Evolutionary conservation across 164 flowering plant genomes (phyloP).

Genomic region (Magnolia officinalis): DNA sequence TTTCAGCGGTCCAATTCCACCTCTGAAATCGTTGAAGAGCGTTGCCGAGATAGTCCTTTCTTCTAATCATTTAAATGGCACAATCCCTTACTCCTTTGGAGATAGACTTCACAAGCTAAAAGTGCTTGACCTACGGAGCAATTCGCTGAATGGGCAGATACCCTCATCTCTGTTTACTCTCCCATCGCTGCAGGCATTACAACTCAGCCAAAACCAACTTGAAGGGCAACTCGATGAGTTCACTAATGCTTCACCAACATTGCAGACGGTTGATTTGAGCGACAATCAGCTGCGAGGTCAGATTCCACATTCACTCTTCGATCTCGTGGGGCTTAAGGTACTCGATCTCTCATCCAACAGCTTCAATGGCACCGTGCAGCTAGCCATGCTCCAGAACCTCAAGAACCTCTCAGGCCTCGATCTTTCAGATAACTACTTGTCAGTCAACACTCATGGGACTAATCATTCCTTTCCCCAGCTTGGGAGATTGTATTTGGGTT

Average conservation of each 20-base stretch:
- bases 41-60: not conserved
- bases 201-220: conserved; percentile 32
- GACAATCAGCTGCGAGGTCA: conserved; percentile 31
- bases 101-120: conserved; percentile 22
- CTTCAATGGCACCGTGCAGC: conserved; percentile 26
- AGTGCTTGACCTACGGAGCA: conserved; percentile 24
- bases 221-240: conserved; percentile 23
- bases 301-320: conserved; percentile 26
- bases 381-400: conserved; percentile 14
- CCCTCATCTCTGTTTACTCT: conserved; percentile 38
- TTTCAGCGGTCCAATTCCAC: conserved; percentile 37
- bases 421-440: conserved; percentile 31
- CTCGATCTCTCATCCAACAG: conserved; percentile 34
- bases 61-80: not conserved
- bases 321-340: conserved; percentile 14
- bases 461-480: conserved; percentile 22
- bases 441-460: not conserved
- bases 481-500: conserved; percentile 32
- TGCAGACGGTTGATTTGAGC: conserved; percentile 22
- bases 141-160: conserved; percentile 36
- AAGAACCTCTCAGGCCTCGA: conserved; percentile 25
- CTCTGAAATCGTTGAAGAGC: not conserved
- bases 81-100: conserved; percentile 8
- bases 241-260: not conserved
- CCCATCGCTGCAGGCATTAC: conserved; percentile 27